Base-by-base conservation (phyloP, 2,329 filamentous ascomycete species). In the Nothophoma quercina region DNA sequence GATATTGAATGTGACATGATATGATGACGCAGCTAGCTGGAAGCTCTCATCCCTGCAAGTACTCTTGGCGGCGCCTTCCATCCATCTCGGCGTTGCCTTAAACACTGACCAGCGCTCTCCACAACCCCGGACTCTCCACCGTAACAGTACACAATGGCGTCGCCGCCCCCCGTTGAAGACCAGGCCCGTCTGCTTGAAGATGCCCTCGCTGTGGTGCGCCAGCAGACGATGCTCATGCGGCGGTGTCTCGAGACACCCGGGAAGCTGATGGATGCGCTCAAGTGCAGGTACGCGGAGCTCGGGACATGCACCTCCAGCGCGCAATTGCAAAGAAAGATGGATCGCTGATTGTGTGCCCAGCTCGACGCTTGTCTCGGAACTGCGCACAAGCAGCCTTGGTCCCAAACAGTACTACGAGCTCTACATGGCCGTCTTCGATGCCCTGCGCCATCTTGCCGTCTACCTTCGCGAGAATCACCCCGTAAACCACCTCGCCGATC, bases 321-420 rank as follows among this genome's bases (percentile, higher is more conserved):
- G 36, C 45, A 42, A 46, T 38, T 23, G 32, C 22, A 47, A 19
- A 22, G 7, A 39, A 26, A 44, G 10, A 39, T 50, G 42, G 35
- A 46, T 40, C 30, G 52, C 49, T 61, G 38, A 58, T 59, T 39
- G 50, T 53, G 39, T 43, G 44, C 59, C 58, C 71, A 98, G 95
- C 79, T 99, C 95, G 33, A 99, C 95, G 16, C 85, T 99, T 59
- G 93, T 99, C 56, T 97, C 95, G n/a, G 95, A 99, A 77, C 85
- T 99, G 68, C 91, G 95, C 66, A 99, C 95, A 4, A 96, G 93
- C 75, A 97, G 91, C 68, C 85, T 99, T 43, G 92, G 95, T n/a
- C 95, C 95, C 26, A 99, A 99, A 77, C 95, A 99, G 77, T 99
- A 99, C 81, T 99, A 99, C 77, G 96, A 99, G 81, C 85, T 99